Evolutionary conservation across 2,329 filamentous ascomycete species (phyloP).

Genomic region (Aspergillus floridensis): DNA sequence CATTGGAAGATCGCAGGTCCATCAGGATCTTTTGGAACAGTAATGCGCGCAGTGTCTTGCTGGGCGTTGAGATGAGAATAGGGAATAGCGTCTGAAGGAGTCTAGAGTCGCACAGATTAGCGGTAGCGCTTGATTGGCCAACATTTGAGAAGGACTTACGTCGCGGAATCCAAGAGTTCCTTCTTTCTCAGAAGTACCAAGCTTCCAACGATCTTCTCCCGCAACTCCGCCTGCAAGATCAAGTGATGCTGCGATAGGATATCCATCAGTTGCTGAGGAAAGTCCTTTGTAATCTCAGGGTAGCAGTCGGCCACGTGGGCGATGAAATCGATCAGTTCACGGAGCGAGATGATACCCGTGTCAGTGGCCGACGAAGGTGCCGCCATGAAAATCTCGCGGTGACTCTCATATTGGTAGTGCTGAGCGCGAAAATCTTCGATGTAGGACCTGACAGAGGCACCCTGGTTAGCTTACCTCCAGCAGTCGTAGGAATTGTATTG

Average conservation of each 20-base stretch:
- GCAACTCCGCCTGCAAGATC: constrained; percentile 74
- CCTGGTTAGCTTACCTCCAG: constrained; percentile 34
- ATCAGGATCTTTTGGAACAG: constrained; percentile 89
- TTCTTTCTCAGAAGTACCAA: constrained; percentile 85
- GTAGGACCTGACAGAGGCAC: constrained; percentile 64
- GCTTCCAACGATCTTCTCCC: constrained; percentile 92
- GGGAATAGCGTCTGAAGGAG: constrained; percentile 92
- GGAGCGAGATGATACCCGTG: constrained; percentile 77
- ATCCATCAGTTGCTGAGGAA: constrained; percentile 75
- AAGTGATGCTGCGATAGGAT: constrained; percentile 81
- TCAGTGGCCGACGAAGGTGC: constrained; percentile 75
- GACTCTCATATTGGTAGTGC: constrained; percentile 86
- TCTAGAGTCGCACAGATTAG: constrained; percentile 21
- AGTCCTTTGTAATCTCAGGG: constrained; percentile 71
- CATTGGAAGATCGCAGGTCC: constrained; percentile 83
- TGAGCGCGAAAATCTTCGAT: constrained; percentile 83
- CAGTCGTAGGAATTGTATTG: too few relatives aligned
- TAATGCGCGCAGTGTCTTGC: constrained; percentile 80
- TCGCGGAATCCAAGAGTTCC: constrained; percentile 82
- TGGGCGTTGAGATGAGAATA: constrained; percentile 85
- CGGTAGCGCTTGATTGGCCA: not conserved
- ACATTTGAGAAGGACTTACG: constrained; percentile 35
- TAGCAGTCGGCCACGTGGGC: constrained; percentile 94
- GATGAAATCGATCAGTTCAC: constrained; percentile 89
- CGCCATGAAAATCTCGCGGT: constrained; percentile 85